Percentiles rank a stretch among this genome's conserved stretches.
phyloP scores from a whole-genome alignment of 768 basidiomycete species.

The Leccinum disarticulatum region DNA sequence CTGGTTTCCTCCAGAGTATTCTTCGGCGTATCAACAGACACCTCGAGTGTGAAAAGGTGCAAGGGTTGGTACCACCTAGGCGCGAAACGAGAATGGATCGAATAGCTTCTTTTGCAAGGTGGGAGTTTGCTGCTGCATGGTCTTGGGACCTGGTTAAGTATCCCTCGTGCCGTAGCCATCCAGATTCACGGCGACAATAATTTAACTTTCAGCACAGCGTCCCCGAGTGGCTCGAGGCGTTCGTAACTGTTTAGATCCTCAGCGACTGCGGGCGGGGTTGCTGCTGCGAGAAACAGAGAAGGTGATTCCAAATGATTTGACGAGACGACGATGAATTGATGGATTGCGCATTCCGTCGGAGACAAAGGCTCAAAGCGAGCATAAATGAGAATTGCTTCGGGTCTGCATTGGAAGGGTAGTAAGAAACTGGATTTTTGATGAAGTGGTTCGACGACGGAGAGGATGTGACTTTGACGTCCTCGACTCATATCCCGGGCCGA shows the following conservation, averaged over 20 bases:
- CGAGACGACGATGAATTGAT: slow-evolving; percentile 53
- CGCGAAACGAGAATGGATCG: slow-evolving; percentile 48
- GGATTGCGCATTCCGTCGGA: slow-evolving; percentile 48
- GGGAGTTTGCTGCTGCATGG: slow-evolving; percentile 68
- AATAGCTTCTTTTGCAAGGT: slow-evolving; percentile 65
- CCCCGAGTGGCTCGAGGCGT: slow-evolving; percentile 61
- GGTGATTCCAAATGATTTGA: slow-evolving; percentile 49
- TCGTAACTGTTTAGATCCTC: slow-evolving; percentile 20
- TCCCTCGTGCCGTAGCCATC: slow-evolving; percentile 72
- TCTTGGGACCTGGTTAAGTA: slow-evolving; percentile 64
- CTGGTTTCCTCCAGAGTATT: slow-evolving; percentile 29
- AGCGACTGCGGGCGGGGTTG: slow-evolving; percentile 61
- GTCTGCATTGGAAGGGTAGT: no score
- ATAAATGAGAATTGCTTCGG: slow-evolving; percentile 6
- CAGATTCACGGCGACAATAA: slow-evolving; percentile 56
- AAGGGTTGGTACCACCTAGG: slow-evolving; percentile 42
- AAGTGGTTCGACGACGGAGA: no score
- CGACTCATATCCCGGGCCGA: no score
- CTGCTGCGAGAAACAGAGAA: slow-evolving; percentile 45
- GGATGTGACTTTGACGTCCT: no score
- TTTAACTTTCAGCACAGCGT: slow-evolving; percentile 64
- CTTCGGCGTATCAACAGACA: neutral
- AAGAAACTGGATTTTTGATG: neutral
- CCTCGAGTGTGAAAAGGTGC: slow-evolving; percentile 20
- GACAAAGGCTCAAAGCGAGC: slow-evolving; percentile 55